These are phyloP conservation scores for Penicillium egyptiacum DNA, from an alignment of 495 filamentous ascomycete genomes.

Conservation along the genomic window DNA sequence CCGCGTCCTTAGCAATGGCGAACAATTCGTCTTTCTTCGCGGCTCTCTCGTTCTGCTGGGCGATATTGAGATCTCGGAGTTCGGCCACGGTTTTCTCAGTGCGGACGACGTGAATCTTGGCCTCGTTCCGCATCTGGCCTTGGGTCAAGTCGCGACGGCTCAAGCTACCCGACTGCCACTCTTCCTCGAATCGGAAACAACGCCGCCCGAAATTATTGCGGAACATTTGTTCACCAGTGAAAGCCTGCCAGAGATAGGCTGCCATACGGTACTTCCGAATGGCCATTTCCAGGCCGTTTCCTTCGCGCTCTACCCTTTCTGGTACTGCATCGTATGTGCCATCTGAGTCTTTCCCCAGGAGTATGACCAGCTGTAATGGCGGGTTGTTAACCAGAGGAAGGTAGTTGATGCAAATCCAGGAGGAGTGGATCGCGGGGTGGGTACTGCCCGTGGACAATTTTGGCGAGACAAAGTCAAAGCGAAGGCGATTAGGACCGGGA, in stretches of 20 bases:
- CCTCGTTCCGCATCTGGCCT: conserved; percentile 80
- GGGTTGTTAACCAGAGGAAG: conserved; percentile 72
- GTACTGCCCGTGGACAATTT: conserved; percentile 70
- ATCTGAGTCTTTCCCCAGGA: conserved; percentile 85
- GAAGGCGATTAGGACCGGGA: conserved; percentile 80
- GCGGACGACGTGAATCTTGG: conserved; percentile 80
- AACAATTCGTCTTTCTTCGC: conserved; percentile 69
- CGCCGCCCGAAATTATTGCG: conserved; percentile 80
- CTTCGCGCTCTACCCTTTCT: conserved; percentile 71
- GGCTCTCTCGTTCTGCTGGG: conserved; percentile 75
- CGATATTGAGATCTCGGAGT: conserved; percentile 71
- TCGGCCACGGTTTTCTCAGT: conserved; percentile 81
- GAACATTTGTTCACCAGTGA: conserved; percentile 92
- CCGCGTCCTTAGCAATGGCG: conserved; percentile 70
- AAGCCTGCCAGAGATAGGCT: conserved; percentile 93
- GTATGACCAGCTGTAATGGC: conserved; percentile 79
- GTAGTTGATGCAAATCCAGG: conserved; percentile 79
- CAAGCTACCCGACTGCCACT: conserved; percentile 80
- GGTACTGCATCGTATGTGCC: conserved; percentile 82
- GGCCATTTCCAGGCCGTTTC: conserved; percentile 74
- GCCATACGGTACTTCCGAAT: conserved; percentile 86
- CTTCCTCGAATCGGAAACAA: conserved; percentile 86
- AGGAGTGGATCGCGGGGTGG: conserved; percentile 69
- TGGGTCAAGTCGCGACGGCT: conserved; percentile 66
- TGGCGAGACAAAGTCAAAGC: conserved; percentile 81